Evolutionary conservation across 2,329 filamentous ascomycete genomes (phyloP).

Genomic region (Cladosporium sp.): DNA sequence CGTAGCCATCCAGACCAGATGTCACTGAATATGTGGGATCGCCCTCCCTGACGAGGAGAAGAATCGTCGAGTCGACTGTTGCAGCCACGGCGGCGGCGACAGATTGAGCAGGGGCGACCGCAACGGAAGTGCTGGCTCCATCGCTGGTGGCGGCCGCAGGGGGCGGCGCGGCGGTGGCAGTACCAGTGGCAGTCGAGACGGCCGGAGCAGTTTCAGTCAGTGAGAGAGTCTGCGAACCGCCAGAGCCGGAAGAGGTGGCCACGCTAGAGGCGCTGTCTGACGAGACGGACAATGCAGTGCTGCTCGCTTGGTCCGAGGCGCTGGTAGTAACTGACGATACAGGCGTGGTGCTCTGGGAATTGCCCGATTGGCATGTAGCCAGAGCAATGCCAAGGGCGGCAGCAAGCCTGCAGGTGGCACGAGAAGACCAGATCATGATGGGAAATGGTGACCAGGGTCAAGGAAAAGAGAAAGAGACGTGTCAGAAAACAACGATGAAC

Average conservation of each 20-base stretch:
- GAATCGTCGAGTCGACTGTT: constrained; percentile 5
- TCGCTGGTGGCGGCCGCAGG: constrained; percentile 7
- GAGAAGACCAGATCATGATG: constrained; percentile 3
- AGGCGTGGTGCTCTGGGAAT: not conserved
- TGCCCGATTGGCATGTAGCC: constrained; percentile 2
- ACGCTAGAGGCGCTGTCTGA: not conserved
- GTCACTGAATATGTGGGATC: constrained; percentile 46
- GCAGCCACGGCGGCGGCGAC: constrained; percentile 4
- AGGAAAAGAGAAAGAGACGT: not conserved
- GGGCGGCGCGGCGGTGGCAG: constrained; percentile 6
- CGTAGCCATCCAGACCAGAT: constrained; percentile 56
- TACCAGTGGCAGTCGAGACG: constrained; percentile 8
- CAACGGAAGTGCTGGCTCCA: not conserved
- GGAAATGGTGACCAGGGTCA: not conserved
- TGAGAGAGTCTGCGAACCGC: not conserved
- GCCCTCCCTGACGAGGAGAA: constrained; percentile 33
- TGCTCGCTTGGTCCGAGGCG: constrained; percentile 2
- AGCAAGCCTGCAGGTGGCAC: constrained; percentile 9
- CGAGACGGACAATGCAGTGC: constrained; percentile 1
- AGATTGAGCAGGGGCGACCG: not conserved
- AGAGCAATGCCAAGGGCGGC: constrained; percentile 9
- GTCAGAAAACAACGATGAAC: not conserved
- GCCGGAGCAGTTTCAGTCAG: constrained; percentile 8
- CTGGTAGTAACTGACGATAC: constrained; percentile 7
- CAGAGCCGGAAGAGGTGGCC: not conserved